These are phyloP conservation scores for Nepenthes alata DNA, from an alignment of 179 eudicot species.

Conservation along the genomic window DNA sequence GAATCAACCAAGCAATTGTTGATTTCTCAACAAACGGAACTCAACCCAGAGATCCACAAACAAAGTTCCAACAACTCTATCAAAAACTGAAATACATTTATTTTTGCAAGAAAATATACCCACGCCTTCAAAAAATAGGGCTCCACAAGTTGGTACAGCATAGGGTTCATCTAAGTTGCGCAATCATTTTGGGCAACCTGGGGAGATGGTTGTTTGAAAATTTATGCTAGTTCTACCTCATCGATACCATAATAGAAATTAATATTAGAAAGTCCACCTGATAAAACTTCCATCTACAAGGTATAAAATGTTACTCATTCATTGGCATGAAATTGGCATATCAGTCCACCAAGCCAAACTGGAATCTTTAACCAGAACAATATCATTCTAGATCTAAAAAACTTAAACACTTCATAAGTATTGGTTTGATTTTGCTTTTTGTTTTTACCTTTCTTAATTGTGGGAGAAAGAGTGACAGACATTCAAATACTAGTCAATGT, in stretches of 20 bases:
- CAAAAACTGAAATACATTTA: no score
- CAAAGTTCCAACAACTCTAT: no score
- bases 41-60: no score
- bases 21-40: no score
- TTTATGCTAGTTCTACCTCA: background rate
- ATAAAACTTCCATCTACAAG: background rate
- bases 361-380: background rate
- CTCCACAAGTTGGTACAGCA: background rate
- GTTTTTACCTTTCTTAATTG: no score
- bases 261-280: background rate
- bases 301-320: no score
- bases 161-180: background rate
- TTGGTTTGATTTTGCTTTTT: background rate
- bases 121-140: no score
- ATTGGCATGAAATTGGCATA: background rate
- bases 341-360: background rate
- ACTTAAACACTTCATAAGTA: background rate
- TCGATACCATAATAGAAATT: no score
- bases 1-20: background rate
- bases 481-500: no score
- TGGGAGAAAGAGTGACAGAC: no score
- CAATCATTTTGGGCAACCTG: background rate
- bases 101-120: no score
- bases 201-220: background rate
- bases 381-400: background rate